These are phyloP conservation scores for Rhododendron simsii DNA, from an alignment of 148 eudicot genomes.

Conservation along the genomic window DNA sequence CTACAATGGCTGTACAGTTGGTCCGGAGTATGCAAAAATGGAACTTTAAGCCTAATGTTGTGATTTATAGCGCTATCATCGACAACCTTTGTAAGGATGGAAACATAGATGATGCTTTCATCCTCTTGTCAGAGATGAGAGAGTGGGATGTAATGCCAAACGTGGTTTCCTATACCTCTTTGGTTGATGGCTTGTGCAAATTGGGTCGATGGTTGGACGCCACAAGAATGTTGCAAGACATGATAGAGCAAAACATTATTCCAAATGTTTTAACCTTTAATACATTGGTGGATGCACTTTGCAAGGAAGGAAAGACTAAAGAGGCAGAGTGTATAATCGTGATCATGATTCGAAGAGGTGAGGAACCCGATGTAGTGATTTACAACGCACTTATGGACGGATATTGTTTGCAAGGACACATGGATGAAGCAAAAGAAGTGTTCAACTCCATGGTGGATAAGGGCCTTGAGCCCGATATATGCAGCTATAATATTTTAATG, in stretches of 20 bases:
- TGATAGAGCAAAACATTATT: not conserved
- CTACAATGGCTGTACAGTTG: too few relatives aligned
- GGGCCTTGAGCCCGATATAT: too few relatives aligned
- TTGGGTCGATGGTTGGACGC: not conserved
- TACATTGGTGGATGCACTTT: not conserved
- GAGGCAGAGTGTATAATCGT: too few relatives aligned
- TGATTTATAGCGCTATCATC: slow-evolving; percentile 6
- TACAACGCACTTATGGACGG: too few relatives aligned
- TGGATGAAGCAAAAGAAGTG: too few relatives aligned
- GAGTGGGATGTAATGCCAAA: not conserved
- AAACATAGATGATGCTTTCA: slow-evolving; percentile 4
- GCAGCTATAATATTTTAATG: too few relatives aligned
- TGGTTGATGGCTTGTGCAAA: not conserved
- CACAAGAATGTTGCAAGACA: not conserved
- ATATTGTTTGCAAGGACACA: too few relatives aligned
- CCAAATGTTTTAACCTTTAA: not conserved
- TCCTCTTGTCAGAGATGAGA: not conserved
- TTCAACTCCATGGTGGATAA: too few relatives aligned
- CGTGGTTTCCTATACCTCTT: not conserved
- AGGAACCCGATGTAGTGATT: too few relatives aligned
- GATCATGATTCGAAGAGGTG: too few relatives aligned
- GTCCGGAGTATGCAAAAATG: slow-evolving; percentile 8
- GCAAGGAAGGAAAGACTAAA: not conserved
- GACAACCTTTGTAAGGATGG: slow-evolving; percentile 14
- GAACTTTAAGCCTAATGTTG: too few relatives aligned